A percentile compares a stretch with the other conserved stretches of the same genome.
phyloP scores from a whole-genome alignment of 1,284 basidiomycete species.

The Ceratobasidium papillatum region DNA sequence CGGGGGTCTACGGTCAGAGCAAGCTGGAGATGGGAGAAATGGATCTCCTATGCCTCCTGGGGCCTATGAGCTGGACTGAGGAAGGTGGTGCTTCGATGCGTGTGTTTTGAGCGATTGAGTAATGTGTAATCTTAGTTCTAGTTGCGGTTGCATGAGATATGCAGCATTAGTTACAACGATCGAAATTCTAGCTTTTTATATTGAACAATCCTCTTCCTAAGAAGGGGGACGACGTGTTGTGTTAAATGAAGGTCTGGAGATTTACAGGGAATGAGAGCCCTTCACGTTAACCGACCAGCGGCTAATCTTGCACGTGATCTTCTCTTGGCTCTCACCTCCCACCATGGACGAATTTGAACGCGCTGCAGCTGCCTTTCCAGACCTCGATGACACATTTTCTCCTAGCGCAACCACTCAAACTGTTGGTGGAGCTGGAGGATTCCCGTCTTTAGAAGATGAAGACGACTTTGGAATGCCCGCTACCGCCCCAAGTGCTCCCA shows the following conservation, averaged over 20 bases:
- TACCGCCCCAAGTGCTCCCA: conserved; percentile 43
- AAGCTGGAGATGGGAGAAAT: not conserved
- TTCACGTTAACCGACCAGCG: not conserved
- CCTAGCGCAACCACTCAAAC: not conserved
- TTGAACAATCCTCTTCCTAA: too few relatives aligned
- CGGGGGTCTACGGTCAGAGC: too few relatives aligned
- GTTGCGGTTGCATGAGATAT: too few relatives aligned
- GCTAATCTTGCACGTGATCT: not conserved
- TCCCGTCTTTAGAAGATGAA: conserved; percentile 24
- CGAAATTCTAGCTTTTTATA: too few relatives aligned
- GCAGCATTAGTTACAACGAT: too few relatives aligned
- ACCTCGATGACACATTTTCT: conserved; percentile 66
- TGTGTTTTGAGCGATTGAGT: not conserved
- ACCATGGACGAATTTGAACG: conserved; percentile 70
- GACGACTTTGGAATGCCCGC: conserved; percentile 28
- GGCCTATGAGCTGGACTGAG: conserved; percentile 20
- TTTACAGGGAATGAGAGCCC: too few relatives aligned
- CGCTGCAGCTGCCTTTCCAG: conserved; percentile 86
- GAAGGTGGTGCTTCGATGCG: not conserved
- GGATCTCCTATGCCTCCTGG: conserved; percentile 27
- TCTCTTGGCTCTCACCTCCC: not conserved
- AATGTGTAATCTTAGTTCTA: not conserved
- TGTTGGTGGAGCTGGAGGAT: not conserved
- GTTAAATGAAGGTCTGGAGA: too few relatives aligned
- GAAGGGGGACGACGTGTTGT: too few relatives aligned